Evolutionary conservation across 2,329 filamentous ascomycete genomes (phyloP).

Genomic region (Cytospora paraplurivora): DNA sequence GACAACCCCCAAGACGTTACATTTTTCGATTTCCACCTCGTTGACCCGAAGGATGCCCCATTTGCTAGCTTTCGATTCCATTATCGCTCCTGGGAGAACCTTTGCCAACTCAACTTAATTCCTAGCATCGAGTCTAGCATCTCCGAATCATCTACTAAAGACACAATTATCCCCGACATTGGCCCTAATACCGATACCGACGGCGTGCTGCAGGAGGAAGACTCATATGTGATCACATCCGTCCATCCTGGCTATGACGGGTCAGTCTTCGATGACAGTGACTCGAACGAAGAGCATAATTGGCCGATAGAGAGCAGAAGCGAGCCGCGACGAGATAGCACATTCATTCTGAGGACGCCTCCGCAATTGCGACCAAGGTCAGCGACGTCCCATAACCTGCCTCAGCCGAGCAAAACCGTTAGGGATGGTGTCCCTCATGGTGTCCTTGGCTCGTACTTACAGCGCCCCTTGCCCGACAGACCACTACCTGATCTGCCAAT

Average conservation of each 20-base stretch:
- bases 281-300: not conserved
- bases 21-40: conserved; percentile 55
- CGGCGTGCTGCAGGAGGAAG: not conserved
- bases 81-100: conserved; percentile 55
- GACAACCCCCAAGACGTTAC: conserved; percentile 52
- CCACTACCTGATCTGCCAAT: conserved; percentile 30
- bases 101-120: conserved; percentile 52
- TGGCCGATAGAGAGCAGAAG: not conserved
- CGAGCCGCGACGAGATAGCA: conserved; percentile 15
- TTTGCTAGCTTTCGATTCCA: conserved; percentile 59
- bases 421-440: conserved; percentile 32
- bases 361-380: conserved; percentile 25
- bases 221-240: not conserved
- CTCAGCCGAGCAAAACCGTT: conserved; percentile 39
- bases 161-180: conserved; percentile 2
- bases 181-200: not conserved
- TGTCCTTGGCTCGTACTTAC: conserved; percentile 31
- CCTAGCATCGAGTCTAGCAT: conserved; percentile 33
- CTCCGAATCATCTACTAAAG: conserved; percentile 10
- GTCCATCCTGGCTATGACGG: conserved; percentile 3
- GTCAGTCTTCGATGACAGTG: conserved; percentile 20
- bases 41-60: conserved; percentile 54
- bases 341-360: conserved; percentile 17
- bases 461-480: conserved; percentile 37
- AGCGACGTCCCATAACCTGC: conserved; percentile 27